These are phyloP conservation scores for Gaeumannomyces tritici DNA, from an alignment of 2,329 filamentous ascomycete genomes.

Conservation along the genomic window DNA sequence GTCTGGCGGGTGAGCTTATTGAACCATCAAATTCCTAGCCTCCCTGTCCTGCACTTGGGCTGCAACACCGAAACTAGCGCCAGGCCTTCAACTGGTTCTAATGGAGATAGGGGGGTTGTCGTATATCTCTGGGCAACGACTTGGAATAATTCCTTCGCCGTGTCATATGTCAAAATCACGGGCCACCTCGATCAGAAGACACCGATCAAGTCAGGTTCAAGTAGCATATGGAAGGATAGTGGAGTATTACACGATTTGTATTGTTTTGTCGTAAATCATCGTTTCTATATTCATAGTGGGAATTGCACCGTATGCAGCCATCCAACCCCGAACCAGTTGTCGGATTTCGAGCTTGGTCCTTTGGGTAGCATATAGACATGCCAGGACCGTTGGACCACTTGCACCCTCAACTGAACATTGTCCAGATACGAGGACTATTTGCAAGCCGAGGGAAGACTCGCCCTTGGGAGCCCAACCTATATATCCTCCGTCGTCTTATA, in stretches of 20 bases:
- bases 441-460: neutral
- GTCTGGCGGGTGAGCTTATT: conserved; percentile 25
- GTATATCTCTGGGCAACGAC: too few species aligned
- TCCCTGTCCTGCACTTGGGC: neutral
- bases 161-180: too few species aligned
- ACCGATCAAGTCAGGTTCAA: neutral
- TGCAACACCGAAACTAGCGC: neutral
- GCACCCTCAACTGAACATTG: neutral
- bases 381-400: neutral
- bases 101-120: neutral
- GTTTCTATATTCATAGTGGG: neutral
- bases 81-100: too few species aligned
- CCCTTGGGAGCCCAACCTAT: neutral
- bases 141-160: too few species aligned
- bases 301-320: neutral
- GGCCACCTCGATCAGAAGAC: neutral
- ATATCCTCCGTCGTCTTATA: neutral
- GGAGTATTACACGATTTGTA: neutral
- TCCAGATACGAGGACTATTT: neutral
- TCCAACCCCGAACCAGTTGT: neutral
- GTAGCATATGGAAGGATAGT: neutral
- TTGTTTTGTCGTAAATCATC: neutral
- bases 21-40: neutral
- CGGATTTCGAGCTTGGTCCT: neutral
- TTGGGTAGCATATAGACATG: too few species aligned